phyloP scores from a whole-genome alignment of 768 basidiomycete species.

The Boletus sp. region DNA sequence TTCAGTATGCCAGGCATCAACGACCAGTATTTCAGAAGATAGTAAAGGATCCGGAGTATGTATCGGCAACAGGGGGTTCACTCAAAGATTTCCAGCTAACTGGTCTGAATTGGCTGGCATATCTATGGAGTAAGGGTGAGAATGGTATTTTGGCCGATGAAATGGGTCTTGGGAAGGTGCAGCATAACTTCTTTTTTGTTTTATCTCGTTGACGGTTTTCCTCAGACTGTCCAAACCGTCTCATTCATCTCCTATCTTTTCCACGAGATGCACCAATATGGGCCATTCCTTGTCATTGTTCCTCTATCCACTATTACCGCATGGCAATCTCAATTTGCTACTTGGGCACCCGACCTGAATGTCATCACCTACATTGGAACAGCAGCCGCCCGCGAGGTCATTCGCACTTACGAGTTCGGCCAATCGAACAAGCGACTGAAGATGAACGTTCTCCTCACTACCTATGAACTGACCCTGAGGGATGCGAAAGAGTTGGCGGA shows the following conservation, averaged over 20 bases:
- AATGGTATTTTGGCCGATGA: slow-evolving; percentile 98
- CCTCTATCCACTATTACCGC: slow-evolving; percentile 97
- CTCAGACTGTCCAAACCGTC: slow-evolving; percentile 91
- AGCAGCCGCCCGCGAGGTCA: slow-evolving; percentile 81
- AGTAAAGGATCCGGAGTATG: slow-evolving; percentile 83
- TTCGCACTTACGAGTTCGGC: slow-evolving; percentile 91
- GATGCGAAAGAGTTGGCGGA: slow-evolving; percentile 85
- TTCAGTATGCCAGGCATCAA: slow-evolving; percentile 55
- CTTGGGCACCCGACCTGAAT: slow-evolving; percentile 96
- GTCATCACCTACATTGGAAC: slow-evolving; percentile 97
- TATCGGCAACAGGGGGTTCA: slow-evolving; percentile 70
- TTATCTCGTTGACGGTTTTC: slow-evolving; percentile 12
- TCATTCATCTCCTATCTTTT: slow-evolving; percentile 93
- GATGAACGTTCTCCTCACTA: slow-evolving; percentile 96
- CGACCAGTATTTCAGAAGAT: slow-evolving; percentile 84
- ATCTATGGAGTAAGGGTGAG: slow-evolving; percentile 90
- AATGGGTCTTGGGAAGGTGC: slow-evolving; percentile 97
- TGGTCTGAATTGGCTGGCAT: slow-evolving; percentile 98
- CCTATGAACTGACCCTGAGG: slow-evolving; percentile 92
- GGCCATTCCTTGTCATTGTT: slow-evolving; percentile 96
- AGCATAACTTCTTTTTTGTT: not conserved
- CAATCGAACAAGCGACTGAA: slow-evolving; percentile 83
- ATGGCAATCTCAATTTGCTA: slow-evolving; percentile 92
- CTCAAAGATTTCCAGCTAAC: slow-evolving; percentile 98
- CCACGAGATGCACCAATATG: slow-evolving; percentile 88